Evolutionary conservation across 768 basidiomycete species (phyloP), one percentile per base, ranked within the genome.

Genomic region (Macrocybe gigantea): DNA sequence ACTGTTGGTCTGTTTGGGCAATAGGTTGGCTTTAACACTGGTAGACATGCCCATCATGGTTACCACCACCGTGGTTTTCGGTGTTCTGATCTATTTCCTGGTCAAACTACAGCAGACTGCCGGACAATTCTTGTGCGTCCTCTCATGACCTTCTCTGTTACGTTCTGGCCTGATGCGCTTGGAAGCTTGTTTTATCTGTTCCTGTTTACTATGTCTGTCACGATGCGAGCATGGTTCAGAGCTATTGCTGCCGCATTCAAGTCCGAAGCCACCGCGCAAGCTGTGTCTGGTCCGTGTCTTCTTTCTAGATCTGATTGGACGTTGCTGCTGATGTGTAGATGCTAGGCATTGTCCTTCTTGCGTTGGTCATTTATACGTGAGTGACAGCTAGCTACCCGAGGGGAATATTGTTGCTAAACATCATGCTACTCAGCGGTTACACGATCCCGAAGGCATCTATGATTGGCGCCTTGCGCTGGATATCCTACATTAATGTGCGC

Each of bases 161-260:
- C 22, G 12, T 12, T 5, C 32, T 32, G 13, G 13, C 6, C 10
- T 30, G 38, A 15, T 22, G 32, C 10, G 9, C 44, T 41, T 12
- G 37, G 3, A 50, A 85, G 84, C 58, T 77, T 72, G 15, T 81
- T 75, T 60, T 74, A 77, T 59, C 58, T 89, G 14, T 77, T 82
- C 50, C 55, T 80, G n/a, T 71, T 80, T 44, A 62, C 71, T 3
- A 74, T 82, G 49, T 73, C 82, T 33, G 45, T 89, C 15, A 64
- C 81, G 6, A 85, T 91, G 78, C 84, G 83, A 61, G 81, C 79
- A 0, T 82, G 83, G 73, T 94, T 91, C 74, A 74, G 89, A 29
- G 70, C 72, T 0, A 56, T 88, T 8, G 82, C 83, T 1, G 80
- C 85, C 0, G 70, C 71, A 5, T 81, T 84, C 58, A 70, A 71